A percentile compares a stretch with the other conserved stretches of the same genome.
phyloP scores from a whole-genome alignment of 352 stramenopile genomes.

The Peronospora belbahrii region DNA sequence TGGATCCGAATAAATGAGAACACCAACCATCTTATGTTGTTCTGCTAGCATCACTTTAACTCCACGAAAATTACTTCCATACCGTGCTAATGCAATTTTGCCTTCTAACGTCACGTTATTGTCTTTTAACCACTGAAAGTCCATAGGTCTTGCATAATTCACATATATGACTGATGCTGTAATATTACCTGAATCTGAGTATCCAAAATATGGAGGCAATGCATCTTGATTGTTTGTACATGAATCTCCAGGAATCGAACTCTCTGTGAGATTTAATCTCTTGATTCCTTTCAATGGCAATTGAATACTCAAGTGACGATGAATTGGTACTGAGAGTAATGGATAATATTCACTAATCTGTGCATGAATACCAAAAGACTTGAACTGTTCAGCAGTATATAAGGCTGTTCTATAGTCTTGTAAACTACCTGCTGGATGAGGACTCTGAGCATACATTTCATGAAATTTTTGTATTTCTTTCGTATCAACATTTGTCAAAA shows the following conservation, averaged over 20 bases:
- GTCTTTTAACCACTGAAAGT: slow-evolving; percentile 73
- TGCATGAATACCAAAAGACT: slow-evolving; percentile 51
- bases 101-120: slow-evolving; percentile 63
- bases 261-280: slow-evolving; percentile 54
- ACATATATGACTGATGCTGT: slow-evolving; percentile 77
- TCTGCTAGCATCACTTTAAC: slow-evolving; percentile 85
- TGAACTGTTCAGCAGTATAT: slow-evolving; percentile 48
- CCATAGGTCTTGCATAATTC: slow-evolving; percentile 74
- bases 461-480: slow-evolving; percentile 23
- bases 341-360: slow-evolving; percentile 61
- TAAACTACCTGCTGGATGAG: slow-evolving; percentile 34
- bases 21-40: slow-evolving; percentile 55
- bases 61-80: slow-evolving; percentile 68
- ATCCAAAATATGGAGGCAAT: slow-evolving; percentile 75
- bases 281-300: slow-evolving; percentile 22
- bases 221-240: slow-evolving; percentile 50
- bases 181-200: slow-evolving; percentile 69
- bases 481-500: slow-evolving; percentile 20
- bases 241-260: slow-evolving; percentile 46
- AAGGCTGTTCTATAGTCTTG: slow-evolving; percentile 59
- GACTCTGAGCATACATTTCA: slow-evolving; percentile 29
- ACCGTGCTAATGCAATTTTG: slow-evolving; percentile 82
- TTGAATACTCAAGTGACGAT: slow-evolving; percentile 38
- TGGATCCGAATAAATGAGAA: slow-evolving; percentile 88
- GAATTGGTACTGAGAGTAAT: slow-evolving; percentile 59